These are phyloP conservation scores for Cyphellophora europaea DNA, from an alignment of 2,329 filamentous ascomycete species.

Conservation along the genomic window DNA sequence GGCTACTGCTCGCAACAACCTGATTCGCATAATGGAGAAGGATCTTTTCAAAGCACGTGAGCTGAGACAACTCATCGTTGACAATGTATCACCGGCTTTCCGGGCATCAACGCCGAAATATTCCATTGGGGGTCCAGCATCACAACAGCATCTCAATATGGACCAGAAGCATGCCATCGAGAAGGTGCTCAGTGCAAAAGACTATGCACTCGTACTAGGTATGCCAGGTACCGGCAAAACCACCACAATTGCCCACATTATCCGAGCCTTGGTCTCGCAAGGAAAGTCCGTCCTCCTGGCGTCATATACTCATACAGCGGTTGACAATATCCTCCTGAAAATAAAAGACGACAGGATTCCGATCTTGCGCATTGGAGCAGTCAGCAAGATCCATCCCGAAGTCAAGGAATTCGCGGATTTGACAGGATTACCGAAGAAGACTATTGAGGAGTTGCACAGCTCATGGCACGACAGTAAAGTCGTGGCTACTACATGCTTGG, in stretches of 20 bases:
- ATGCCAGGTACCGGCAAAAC: conserved; percentile 99
- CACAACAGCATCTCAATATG: conserved; percentile 63
- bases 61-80: conserved; percentile 71
- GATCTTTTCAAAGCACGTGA: conserved; percentile 60
- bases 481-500: conserved; percentile 89
- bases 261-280: conserved; percentile 76
- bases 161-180: conserved; percentile 81
- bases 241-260: conserved; percentile 95
- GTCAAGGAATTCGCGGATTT: conserved; percentile 78
- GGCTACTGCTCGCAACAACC: conserved; percentile 87
- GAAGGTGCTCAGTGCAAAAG: conserved; percentile 90
- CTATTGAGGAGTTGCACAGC: conserved; percentile 72
- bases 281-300: conserved; percentile 89
- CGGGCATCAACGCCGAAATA: conserved; percentile 55
- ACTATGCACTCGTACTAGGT: conserved; percentile 93
- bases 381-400: conserved; percentile 78
- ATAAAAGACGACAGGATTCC: conserved; percentile 68
- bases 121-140: conserved; percentile 42
- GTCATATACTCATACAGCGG: conserved; percentile 93
- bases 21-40: conserved; percentile 84
- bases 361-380: conserved; percentile 75
- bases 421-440: conserved; percentile 61
- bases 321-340: conserved; percentile 96
- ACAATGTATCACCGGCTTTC: conserved; percentile 65
- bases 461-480: conserved; percentile 80